Base-by-base conservation (phyloP, 192 early-diverging fungal species). In the Coemansia brasiliensis region DNA sequence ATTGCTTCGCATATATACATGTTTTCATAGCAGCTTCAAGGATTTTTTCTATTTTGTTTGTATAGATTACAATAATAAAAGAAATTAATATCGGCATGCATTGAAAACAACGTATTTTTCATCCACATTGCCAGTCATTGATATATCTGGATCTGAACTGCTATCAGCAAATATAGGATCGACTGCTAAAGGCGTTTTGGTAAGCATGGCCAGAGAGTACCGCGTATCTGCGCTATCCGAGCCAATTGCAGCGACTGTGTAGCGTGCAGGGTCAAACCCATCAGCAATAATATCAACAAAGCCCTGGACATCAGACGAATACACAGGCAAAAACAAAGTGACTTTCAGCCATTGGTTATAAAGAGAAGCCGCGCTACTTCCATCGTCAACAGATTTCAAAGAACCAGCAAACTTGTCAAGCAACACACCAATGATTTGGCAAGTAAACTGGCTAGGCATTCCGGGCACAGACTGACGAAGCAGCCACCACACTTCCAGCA, bases 1-100 rank as follows among this genome's bases (percentile, higher is more conserved):
- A 91, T 99, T 52, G 92, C 87, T 18, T 80, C 87, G 5, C 82
- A 94, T 41, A 94, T 98, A 49, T 98, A 87, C 63, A 74, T 90
- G 69, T 78, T 90, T 45, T 81, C 88, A 41, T 88, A 72, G 69
- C 21, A 16, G 29, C n/a, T 50, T 8, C 13, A 40, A 43, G 17
- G 40, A n/a, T n/a, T n/a, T n/a, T n/a, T n/a, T n/a, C 27, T 29
- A 29, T 29, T 4, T 3, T 29, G 15, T 15, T 12, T 32, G n/a
- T 35, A 20, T 21, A 10, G 37, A 29, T 29, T 29, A 29, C 27
- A 29, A 29, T 29, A 29, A 29, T 29, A 29, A 29, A 29, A 29
- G 27, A 24, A 39, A 7, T 24, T 63, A 74, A n/a, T 59, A 40
- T 20, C 58, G 46, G 17, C 42, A 49, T 3, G 68, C 74, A 22